These are phyloP conservation scores for Clavaria fumosa DNA, from an alignment of 768 basidiomycete genomes.

Conservation along the genomic window DNA sequence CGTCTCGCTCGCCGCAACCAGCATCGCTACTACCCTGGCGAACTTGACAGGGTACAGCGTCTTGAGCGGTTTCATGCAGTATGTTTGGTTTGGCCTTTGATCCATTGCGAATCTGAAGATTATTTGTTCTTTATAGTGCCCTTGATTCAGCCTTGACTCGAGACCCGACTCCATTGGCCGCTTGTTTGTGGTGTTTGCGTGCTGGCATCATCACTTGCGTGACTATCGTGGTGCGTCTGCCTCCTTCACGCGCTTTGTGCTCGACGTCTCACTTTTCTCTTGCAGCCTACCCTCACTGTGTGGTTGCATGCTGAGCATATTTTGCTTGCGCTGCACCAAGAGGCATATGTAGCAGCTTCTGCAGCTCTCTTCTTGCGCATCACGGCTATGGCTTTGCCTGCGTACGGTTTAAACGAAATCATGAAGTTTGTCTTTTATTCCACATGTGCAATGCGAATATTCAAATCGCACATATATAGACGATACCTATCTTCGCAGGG, in stretches of 20 bases:
- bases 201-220: not conserved
- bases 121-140: no score
- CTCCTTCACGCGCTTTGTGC: no score
- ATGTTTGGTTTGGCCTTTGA: no score
- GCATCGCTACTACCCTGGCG: slow-evolving; percentile 4
- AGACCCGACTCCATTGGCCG: not conserved
- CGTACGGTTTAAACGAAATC: slow-evolving; percentile 6
- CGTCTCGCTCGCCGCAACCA: slow-evolving; percentile 4
- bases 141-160: not conserved
- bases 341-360: slow-evolving; percentile 1
- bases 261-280: no score
- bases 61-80: slow-evolving; percentile 1
- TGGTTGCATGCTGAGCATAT: slow-evolving; percentile 1
- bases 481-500: slow-evolving; percentile 7
- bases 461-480: slow-evolving; percentile 4
- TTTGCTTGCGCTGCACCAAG: not conserved
- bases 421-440: slow-evolving; percentile 1
- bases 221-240: not conserved
- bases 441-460: not conserved
- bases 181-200: slow-evolving; percentile 1
- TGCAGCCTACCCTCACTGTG: not conserved
- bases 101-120: no score
- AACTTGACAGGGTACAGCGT: slow-evolving; percentile 8
- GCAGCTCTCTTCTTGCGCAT: slow-evolving; percentile 2
- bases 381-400: slow-evolving; percentile 5